Base-by-base conservation (phyloP, 1,139 yeast species). In the Zygosaccharomyces sapae region DNA sequence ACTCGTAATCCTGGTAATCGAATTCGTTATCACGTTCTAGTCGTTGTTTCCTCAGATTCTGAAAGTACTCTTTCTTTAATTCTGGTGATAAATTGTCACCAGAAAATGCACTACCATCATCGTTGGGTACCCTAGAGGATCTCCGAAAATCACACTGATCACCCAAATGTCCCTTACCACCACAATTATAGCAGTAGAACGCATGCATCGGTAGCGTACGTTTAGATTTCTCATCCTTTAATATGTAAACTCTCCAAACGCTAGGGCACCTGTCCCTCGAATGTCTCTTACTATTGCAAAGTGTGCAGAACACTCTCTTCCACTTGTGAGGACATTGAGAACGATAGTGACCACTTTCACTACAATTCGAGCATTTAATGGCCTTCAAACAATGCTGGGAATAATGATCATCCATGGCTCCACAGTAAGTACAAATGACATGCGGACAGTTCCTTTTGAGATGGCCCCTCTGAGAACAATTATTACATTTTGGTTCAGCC, bases 371-470 rank as follows among this genome's bases (percentile, higher is more conserved):
- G 66, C 97, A 89, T 38, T 85, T 77, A 68, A 84, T 80, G 0
- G 94, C 81, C 53, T 85, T 82, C 0, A 95, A 95, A 67, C 97
- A 89, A 54, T 87, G 90, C 3, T 85, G 77, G 45, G 90, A 87
- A 63, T 85, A 83, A 66, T 89, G 96, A 59, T 86, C 95, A 46
- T 85, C 94, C 36, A 83, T 79, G 43, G 78, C 79, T 37, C 96
- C 96, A 71, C 97, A 89, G 42, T 86, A 83, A 53, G 84, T 86
- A 62, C 97, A 89, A 22, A 88, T 83, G n/a, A 87, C 90, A 4
- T 86, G 84, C 50, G 83, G 84, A 69, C 97, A 89, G 57, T 86
- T 80, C 34, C 81, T 79, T 45, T 94, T 77, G 16, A 77, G 76
- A 63, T 89, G 97, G 2, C 96, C 96, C 46, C 92, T 70, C 59